Conservation (phyloP, 2,329 filamentous ascomycete genomes). For the Rhinocladiella similis region DNA sequence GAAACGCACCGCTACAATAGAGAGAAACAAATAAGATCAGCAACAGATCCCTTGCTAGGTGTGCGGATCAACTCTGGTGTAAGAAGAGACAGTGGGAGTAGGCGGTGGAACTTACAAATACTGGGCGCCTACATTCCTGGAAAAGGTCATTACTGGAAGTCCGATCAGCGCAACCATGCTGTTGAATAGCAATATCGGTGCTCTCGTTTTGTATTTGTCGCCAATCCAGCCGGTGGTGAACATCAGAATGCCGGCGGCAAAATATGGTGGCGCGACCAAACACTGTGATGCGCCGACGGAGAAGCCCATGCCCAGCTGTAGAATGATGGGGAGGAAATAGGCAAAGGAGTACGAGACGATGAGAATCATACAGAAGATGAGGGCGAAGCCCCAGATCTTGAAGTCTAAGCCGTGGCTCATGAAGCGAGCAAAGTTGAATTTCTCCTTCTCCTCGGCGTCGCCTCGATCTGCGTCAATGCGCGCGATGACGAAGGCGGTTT, state of each 20-base stretch:
- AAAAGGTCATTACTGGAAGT: conserved; percentile 44
- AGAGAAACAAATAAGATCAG: too few species aligned
- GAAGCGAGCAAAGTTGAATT: conserved; percentile 50
- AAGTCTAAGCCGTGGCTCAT: conserved; percentile 42
- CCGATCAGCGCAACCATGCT: conserved; percentile 60
- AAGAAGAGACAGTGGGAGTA: too few species aligned
- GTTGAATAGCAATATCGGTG: conserved; percentile 66
- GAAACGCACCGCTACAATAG: conserved; percentile 72
- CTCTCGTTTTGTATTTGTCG: conserved; percentile 67
- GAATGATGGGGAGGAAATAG: conserved; percentile 77
- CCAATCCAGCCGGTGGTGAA: conserved; percentile 61
- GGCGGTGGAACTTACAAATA: conserved; percentile 51
- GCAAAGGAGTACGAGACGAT: too few species aligned
- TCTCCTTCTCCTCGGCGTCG: conserved; percentile 50
- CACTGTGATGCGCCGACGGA: conserved; percentile 64
- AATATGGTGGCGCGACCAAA: conserved; percentile 69
- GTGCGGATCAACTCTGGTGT: too few species aligned
- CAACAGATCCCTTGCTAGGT: too few species aligned
- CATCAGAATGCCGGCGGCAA: conserved; percentile 59
- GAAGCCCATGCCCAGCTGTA: conserved; percentile 64
- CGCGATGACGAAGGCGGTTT: conserved; percentile 34
- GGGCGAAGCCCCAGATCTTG: conserved; percentile 57
- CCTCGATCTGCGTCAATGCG: conserved; percentile 55
- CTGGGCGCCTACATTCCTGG: conserved; percentile 59
- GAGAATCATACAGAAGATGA: conserved; percentile 64